phyloP scores from a whole-genome alignment of 31 red algal genomes.

The Odonthalia washingtoniensis region DNA sequence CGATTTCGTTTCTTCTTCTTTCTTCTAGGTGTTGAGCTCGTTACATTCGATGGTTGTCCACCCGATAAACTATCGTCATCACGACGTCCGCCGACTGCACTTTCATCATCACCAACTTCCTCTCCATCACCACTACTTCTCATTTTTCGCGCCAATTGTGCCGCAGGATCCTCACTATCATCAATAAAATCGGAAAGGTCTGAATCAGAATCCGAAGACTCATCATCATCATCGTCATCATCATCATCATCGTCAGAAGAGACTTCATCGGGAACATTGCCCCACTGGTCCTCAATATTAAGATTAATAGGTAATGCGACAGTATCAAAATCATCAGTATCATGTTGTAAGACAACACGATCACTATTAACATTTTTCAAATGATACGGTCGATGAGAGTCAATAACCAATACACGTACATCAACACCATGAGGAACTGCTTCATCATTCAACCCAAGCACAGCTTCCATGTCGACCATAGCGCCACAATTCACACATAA shows the following conservation, averaged over 20 bases:
- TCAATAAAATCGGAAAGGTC: slow-evolving; percentile 1
- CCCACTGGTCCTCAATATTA: slow-evolving; percentile 78
- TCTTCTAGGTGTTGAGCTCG: background rate
- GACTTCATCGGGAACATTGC: slow-evolving; percentile 60
- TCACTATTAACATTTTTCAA: slow-evolving; percentile 73
- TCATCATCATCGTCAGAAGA: slow-evolving; percentile 57
- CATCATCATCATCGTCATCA: slow-evolving; percentile 36
- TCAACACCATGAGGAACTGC: background rate
- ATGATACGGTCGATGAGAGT: slow-evolving; percentile 81
- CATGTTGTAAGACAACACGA: slow-evolving; percentile 61
- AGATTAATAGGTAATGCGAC: slow-evolving; percentile 51
- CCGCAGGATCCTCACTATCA: background rate
- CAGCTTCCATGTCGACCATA: slow-evolving; percentile 62
- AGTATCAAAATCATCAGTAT: slow-evolving; percentile 52
- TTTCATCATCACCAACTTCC: background rate
- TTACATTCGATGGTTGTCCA: background rate
- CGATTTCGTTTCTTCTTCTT: background rate
- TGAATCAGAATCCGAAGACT: background rate
- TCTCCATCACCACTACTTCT: no score
- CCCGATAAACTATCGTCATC: background rate
- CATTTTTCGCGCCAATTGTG: no score
- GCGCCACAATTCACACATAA: slow-evolving; percentile 84
- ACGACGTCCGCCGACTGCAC: background rate
- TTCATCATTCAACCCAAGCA: slow-evolving; percentile 33
- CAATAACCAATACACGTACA: slow-evolving; percentile 76